These are phyloP conservation scores for Lentinus brumalis DNA, from an alignment of 768 basidiomycete genomes.

Conservation along the genomic window DNA sequence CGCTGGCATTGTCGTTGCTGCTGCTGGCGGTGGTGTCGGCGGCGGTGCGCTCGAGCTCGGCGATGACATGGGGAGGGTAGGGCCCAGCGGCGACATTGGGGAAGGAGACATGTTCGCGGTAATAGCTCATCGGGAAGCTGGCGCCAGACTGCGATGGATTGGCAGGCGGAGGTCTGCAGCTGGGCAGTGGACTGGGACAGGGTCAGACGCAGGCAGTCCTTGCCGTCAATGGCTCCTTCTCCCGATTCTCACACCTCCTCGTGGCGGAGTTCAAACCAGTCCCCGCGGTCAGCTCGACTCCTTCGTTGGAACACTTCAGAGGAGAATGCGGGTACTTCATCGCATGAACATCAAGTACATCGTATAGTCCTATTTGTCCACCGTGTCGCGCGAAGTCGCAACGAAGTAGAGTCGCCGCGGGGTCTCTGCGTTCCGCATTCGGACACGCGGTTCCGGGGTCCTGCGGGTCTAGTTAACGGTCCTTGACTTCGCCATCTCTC, in stretches of 20 bases:
- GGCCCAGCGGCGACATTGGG: slow-evolving; percentile 13
- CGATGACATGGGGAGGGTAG: slow-evolving; percentile 7
- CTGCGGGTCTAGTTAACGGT: slow-evolving; percentile 4
- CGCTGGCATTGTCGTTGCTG: not conserved
- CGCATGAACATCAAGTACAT: too few relatives aligned
- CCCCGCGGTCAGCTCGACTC: not conserved
- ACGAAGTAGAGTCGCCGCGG: not conserved
- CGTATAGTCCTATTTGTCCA: too few relatives aligned
- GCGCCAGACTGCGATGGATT: slow-evolving; percentile 10
- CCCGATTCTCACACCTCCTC: not conserved
- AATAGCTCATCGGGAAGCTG: slow-evolving; percentile 22
- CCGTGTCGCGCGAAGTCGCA: not conserved
- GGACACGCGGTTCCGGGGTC: slow-evolving; percentile 1
- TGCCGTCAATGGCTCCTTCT: not conserved
- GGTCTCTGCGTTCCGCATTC: not conserved
- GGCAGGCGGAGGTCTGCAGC: not conserved
- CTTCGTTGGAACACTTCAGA: too few relatives aligned
- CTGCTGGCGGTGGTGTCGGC: not conserved
- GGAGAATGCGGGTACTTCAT: too few relatives aligned
- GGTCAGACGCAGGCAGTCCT: not conserved
- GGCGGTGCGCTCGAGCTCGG: not conserved
- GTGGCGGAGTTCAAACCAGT: slow-evolving; percentile 10
- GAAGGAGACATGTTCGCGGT: slow-evolving; percentile 21
- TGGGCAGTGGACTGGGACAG: slow-evolving; percentile 10
- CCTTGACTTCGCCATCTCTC: not conserved